Evolutionary conservation across 768 basidiomycete genomes (phyloP), one percentile per base, ranked within the genome.

Genomic region (Termitomyces sp.): DNA sequence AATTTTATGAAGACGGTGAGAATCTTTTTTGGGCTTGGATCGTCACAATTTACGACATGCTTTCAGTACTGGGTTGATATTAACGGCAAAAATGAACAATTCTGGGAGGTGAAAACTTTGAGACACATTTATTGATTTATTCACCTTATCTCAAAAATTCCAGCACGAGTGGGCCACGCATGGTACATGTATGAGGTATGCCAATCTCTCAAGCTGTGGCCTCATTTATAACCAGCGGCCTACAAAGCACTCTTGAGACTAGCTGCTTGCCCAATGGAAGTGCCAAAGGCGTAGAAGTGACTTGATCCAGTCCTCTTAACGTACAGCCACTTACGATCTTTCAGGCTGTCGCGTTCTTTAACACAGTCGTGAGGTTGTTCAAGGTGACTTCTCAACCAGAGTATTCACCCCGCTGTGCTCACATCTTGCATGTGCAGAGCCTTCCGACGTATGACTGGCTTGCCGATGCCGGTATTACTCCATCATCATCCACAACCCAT

Each of bases 401-500:
- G 45, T 9, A 14, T 45, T 70, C 69, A 59, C 75, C n/a, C 69
- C 68, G 3, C n/a, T 48, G 5, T 37, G 38, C 62, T 66, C 43
- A 26, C 12, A 22, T 3, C 17, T 21, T 61, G 62, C 24, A 37
- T 28, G 3, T 28, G 35, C 40, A 65, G 64, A 57, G 37, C 21
- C 80, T 92, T 24, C 87, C 89, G 0, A 91, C 91, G 2, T 90
- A 83, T 67, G 74, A 79, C 15, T 90, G 81, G 81, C 83, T 93
- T 40, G 70, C 74, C 14, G 70, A 77, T 21, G 84, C 77, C n/a
- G 89, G 89, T 24, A 93, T 93, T 61, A 81, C 79, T 3, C 92
- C 92, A 12, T 78, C 77, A n/a, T 69, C 73, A 2, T 72, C 68
- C 57, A 65, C 70, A 60, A 88, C 87, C 0, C 83, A 83, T 66